Percentiles rank a stretch among this genome's conserved stretches.
Conservation (phyloP, 2,329 filamentous ascomycete species). For the Fonsecaea multimorphosa region DNA sequence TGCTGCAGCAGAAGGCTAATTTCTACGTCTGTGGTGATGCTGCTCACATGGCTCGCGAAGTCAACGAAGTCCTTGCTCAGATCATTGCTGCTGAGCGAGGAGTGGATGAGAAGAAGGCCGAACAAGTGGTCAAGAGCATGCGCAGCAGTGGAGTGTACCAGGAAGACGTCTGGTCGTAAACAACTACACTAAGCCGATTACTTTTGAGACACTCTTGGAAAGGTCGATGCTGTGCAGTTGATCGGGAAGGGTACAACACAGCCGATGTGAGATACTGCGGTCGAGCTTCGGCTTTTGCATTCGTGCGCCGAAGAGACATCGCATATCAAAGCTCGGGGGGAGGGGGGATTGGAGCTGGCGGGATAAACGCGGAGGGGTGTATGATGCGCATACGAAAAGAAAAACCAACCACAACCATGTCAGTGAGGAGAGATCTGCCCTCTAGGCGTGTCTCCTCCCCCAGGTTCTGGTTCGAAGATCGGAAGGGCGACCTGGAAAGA, state of each 20-base stretch:
- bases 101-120: conserved; percentile 82
- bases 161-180: conserved; percentile 73
- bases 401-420: not conserved
- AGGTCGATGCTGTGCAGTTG: not conserved
- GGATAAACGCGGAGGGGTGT: not conserved
- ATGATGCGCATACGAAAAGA: conserved; percentile 1
- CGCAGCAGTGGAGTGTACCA: conserved; percentile 94
- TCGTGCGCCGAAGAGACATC: not conserved
- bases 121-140: conserved; percentile 98
- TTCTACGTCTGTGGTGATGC: conserved; percentile 99
- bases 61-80: conserved; percentile 83
- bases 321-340: not conserved
- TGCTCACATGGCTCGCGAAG: conserved; percentile 93
- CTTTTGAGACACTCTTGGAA: not conserved
- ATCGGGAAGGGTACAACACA: not conserved
- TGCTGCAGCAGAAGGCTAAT: conserved; percentile 83
- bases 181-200: not conserved
- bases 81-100: conserved; percentile 86
- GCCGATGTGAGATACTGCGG: not conserved
- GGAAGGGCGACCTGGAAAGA: conserved; percentile 1
- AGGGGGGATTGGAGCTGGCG: conserved; percentile 2
- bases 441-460: not conserved
- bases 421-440: not conserved
- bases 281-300: not conserved
- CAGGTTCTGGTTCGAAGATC: not conserved